Evolutionary conservation across 179 eudicot genomes (phyloP).

Genomic region (Patellifolia procumbens): DNA sequence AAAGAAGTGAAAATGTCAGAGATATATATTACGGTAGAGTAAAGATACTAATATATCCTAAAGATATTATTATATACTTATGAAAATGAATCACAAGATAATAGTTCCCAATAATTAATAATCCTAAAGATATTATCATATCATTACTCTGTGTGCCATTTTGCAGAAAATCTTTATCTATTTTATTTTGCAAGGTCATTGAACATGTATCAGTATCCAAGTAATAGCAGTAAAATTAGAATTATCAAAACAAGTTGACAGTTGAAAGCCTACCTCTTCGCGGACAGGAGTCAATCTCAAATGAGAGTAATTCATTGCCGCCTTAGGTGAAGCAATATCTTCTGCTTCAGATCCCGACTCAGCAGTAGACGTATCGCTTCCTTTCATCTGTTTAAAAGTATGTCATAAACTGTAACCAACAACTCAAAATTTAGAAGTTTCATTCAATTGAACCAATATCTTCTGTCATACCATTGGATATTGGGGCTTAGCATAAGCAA

Average conservation of each 20-base stretch:
- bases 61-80: no score
- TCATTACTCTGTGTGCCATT: no score
- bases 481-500: conserved; percentile 87
- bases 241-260: not conserved
- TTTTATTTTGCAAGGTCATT: not conserved
- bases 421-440: not conserved
- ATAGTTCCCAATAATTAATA: no score
- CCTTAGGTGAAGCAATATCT: conserved; percentile 88
- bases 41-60: no score
- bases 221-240: not conserved
- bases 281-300: conserved; percentile 93
- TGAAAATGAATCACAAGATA: no score
- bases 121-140: no score
- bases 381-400: conserved; percentile 60
- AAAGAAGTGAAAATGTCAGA: not conserved
- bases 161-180: not conserved
- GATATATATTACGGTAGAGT: no score
- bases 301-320: conserved; percentile 63
- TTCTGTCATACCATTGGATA: conserved; percentile 54
- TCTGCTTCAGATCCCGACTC: conserved; percentile 98
- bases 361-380: conserved; percentile 34
- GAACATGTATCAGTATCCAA: not conserved
- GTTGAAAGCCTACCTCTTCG: conserved; percentile 68
- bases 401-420: conserved; percentile 8
- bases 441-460: not conserved